These are phyloP conservation scores for Leishmania guyanensis DNA, from an alignment of 208 protist species.

Conservation along the genomic window DNA sequence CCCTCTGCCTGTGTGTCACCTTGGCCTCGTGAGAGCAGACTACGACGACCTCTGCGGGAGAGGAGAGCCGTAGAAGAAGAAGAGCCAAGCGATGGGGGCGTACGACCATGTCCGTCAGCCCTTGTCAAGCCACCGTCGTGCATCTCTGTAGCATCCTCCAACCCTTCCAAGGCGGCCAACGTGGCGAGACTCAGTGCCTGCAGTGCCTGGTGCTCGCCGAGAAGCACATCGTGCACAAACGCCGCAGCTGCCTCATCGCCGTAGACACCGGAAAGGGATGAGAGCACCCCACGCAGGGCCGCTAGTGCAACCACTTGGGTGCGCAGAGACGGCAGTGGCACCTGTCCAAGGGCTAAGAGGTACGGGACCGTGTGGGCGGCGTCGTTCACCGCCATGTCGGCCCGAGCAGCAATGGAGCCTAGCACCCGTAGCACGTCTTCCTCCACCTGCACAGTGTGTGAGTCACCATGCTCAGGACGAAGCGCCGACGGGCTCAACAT, in stretches of 20 bases:
- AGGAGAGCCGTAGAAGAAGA: neutral
- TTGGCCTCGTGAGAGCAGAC: constrained; percentile 16
- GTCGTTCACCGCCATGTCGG: constrained; percentile 43
- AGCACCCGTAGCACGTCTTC: constrained; percentile 43
- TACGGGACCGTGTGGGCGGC: constrained; percentile 53
- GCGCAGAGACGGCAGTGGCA: constrained; percentile 52
- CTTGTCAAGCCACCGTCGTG: neutral
- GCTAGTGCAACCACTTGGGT: constrained; percentile 65
- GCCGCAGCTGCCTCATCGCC: constrained; percentile 24
- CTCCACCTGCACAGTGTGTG: constrained; percentile 23
- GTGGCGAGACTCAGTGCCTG: constrained; percentile 31
- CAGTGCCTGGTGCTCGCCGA: constrained; percentile 51
- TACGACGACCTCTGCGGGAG: constrained; percentile 8
- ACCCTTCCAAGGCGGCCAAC: constrained; percentile 10
- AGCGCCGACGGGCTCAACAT: constrained; percentile 19
- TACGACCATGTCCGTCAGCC: neutral
- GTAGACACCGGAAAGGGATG: constrained; percentile 33
- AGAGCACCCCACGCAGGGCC: constrained; percentile 48
- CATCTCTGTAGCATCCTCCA: neutral
- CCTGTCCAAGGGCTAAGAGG: constrained; percentile 64
- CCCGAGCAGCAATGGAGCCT: constrained; percentile 28
- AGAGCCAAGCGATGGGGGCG: neutral
- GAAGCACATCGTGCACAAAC: constrained; percentile 51
- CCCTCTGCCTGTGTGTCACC: neutral
- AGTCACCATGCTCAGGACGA: constrained; percentile 5